Evolutionary conservation across 306 rosid species (phyloP).

Genomic region (Mimosa bimucronata): DNA sequence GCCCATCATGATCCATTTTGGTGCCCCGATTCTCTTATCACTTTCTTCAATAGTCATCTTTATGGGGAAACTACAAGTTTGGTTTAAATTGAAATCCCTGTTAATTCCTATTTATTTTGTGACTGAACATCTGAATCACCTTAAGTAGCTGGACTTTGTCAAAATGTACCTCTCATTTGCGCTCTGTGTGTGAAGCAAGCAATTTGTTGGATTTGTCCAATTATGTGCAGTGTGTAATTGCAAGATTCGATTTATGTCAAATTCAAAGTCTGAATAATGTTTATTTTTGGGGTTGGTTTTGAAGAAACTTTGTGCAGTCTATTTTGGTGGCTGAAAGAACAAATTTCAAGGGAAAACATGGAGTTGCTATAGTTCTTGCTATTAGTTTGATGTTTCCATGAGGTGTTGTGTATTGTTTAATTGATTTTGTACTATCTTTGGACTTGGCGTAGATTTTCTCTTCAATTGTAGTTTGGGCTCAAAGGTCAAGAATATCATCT

Average conservation of each 20-base stretch:
- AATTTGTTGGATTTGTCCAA: slow-evolving; percentile 3
- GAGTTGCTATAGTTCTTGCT: background rate
- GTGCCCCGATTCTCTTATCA: slow-evolving; percentile 21
- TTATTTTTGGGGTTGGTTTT: background rate
- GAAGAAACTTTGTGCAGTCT: slow-evolving; percentile 13
- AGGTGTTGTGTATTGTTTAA: slow-evolving; percentile 29
- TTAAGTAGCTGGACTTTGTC: background rate
- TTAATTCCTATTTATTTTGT: slow-evolving; percentile 20
- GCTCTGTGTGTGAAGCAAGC: slow-evolving; percentile 11
- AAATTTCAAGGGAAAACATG: slow-evolving; percentile 7
- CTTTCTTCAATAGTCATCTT: slow-evolving; percentile 20
- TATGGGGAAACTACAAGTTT: slow-evolving; percentile 28
- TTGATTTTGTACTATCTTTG: background rate
- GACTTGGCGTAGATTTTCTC: background rate
- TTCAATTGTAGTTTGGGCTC: slow-evolving; percentile 1
- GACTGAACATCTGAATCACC: slow-evolving; percentile 31
- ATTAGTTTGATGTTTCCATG: slow-evolving; percentile 21
- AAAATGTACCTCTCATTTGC: slow-evolving; percentile 6
- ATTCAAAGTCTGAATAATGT: background rate
- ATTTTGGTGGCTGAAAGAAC: slow-evolving; percentile 10
- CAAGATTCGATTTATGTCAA: background rate
- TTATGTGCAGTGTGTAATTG: background rate
- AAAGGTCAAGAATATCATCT: slow-evolving; percentile 4
- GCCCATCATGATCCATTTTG: slow-evolving; percentile 25
- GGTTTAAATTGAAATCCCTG: slow-evolving; percentile 4